These are phyloP conservation scores for Musa itinerans DNA, from an alignment of 176 grass and related monocot species.

Conservation along the genomic window DNA sequence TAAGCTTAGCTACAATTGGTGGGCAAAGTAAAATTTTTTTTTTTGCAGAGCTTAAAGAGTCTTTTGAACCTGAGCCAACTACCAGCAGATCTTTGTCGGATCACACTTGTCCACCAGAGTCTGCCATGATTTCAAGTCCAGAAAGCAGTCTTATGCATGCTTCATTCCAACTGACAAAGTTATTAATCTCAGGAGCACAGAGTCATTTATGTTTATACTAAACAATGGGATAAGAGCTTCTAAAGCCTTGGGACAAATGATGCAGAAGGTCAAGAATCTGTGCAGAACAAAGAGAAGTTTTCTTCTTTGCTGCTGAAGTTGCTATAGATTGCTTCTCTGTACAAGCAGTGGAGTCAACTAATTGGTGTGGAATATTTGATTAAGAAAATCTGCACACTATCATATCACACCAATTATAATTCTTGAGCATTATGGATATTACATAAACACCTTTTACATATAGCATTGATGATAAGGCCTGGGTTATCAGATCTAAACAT, in stretches of 20 bases:
- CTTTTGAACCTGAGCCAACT: background rate
- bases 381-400: no score
- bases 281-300: background rate
- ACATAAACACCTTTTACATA: no score
- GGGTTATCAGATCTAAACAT: background rate
- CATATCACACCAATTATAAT: no score
- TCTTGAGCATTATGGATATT: no score
- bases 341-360: no score
- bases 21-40: no score
- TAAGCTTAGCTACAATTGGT: no score
- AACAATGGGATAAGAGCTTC: background rate
- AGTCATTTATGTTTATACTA: background rate
- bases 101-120: background rate
- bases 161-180: slow-evolving; percentile 7
- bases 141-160: background rate
- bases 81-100: slow-evolving; percentile 22
- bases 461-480: background rate
- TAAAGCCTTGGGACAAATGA: background rate
- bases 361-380: no score
- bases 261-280: background rate
- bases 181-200: background rate
- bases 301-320: background rate
- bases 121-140: background rate
- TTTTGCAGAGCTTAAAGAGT: background rate
- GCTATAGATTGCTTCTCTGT: background rate